Evolutionary conservation across 1,139 yeast species (phyloP).

Genomic region (Meyerozyma smithsonii): DNA sequence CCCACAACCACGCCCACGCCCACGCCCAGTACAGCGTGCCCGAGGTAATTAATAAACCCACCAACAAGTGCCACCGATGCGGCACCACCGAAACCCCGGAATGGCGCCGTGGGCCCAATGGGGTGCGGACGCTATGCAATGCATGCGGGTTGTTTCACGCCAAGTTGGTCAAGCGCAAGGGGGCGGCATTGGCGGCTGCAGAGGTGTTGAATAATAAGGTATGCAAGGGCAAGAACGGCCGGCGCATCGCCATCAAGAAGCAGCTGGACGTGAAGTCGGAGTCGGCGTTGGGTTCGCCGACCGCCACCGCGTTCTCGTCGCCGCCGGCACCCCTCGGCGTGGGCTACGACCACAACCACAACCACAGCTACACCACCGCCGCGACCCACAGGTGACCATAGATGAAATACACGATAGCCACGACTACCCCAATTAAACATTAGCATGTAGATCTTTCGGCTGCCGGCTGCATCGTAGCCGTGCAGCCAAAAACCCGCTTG

Average conservation of each 20-base stretch:
- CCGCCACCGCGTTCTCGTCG: neutral
- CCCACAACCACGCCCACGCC: too few species aligned
- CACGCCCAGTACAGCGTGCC: conserved; percentile 21
- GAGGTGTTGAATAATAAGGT: conserved; percentile 43
- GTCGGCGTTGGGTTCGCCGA: conserved; percentile 2
- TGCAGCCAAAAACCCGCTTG: too few species aligned
- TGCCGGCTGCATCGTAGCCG: too few species aligned
- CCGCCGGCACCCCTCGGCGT: neutral
- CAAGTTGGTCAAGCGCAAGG: conserved; percentile 62
- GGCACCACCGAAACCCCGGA: conserved; percentile 84
- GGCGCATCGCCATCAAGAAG: conserved; percentile 38
- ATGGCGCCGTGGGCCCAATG: conserved; percentile 89
- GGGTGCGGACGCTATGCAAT: conserved; percentile 79
- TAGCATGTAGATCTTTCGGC: neutral
- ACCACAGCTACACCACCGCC: conserved; percentile 4
- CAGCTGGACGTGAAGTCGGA: conserved; percentile 8
- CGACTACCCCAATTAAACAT: neutral
- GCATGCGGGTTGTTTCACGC: conserved; percentile 88
- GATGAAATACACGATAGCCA: neutral
- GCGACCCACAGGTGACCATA: neutral
- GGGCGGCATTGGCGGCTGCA: conserved; percentile 58
- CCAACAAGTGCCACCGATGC: conserved; percentile 57
- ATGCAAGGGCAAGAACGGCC: conserved; percentile 44
- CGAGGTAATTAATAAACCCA: conserved; percentile 34
- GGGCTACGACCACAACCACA: conserved; percentile 4